Conservation (phyloP, 306 rosid genomes). For the Erythrophleum fordii region DNA sequence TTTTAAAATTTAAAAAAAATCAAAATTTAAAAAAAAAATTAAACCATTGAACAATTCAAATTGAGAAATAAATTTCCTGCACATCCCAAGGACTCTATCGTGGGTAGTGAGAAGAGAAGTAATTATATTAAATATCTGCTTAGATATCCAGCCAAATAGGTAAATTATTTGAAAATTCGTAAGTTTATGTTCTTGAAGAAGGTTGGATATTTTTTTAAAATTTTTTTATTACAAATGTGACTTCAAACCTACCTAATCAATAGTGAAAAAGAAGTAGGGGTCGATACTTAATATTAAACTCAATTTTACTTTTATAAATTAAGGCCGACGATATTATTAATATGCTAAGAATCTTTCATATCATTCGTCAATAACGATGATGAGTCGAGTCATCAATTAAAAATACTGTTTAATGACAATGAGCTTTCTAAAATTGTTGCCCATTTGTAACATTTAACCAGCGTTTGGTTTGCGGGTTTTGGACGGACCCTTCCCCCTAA, state of each 20-base stretch:
- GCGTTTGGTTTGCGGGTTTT: too few relatives aligned
- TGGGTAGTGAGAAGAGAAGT: too few relatives aligned
- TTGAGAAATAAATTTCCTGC: too few relatives aligned
- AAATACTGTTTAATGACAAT: background rate
- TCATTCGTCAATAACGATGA: constrained; percentile 23
- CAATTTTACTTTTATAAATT: background rate
- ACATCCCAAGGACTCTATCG: too few relatives aligned
- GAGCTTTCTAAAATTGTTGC: background rate
- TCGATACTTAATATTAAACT: background rate
- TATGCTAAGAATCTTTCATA: constrained; percentile 10
- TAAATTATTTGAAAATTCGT: background rate
- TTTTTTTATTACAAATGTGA: too few relatives aligned
- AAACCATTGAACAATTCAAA: too few relatives aligned
- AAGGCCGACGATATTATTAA: background rate
- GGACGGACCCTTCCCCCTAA: too few relatives aligned
- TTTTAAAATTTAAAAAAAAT: too few relatives aligned
- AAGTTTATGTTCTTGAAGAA: background rate
- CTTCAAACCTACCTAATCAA: too few relatives aligned
- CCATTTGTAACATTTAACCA: background rate
- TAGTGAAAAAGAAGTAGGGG: background rate
- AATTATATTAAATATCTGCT: background rate
- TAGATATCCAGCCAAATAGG: background rate
- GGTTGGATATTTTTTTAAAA: too few relatives aligned
- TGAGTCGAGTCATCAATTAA: background rate
- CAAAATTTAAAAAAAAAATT: too few relatives aligned